Percentiles rank a stretch among this genome's conserved stretches.
These are phyloP conservation scores for Phytophthora pinifolia DNA, from an alignment of 352 stramenopile species.

Conservation along the genomic window DNA sequence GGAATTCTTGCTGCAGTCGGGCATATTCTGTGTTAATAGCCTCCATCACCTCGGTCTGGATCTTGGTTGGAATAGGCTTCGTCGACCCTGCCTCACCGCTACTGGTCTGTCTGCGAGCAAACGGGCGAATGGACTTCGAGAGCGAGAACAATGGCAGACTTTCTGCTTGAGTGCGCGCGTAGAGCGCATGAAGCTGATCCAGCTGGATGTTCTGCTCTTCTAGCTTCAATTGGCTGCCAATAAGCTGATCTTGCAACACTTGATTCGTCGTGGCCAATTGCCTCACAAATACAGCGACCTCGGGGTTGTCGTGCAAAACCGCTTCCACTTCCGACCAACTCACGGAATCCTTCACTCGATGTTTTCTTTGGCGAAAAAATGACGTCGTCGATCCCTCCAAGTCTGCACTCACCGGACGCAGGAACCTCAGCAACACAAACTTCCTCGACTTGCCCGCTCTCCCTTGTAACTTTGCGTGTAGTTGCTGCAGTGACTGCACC, in stretches of 20 bases:
- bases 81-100: constrained; percentile 5
- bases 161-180: constrained; percentile 45
- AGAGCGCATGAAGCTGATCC: constrained; percentile 62
- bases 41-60: constrained; percentile 53
- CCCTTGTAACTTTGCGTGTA: constrained; percentile 19
- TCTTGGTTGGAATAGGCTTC: constrained; percentile 26
- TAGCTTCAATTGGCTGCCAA: constrained; percentile 49
- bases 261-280: constrained; percentile 47
- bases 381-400: not conserved
- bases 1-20: constrained; percentile 43
- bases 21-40: constrained; percentile 44
- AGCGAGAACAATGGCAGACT: constrained; percentile 34
- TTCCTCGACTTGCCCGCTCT: constrained; percentile 15
- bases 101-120: constrained; percentile 23
- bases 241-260: constrained; percentile 47
- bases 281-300: constrained; percentile 40
- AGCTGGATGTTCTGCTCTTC: constrained; percentile 65
- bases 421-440: constrained; percentile 49
- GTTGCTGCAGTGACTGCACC: constrained; percentile 33
- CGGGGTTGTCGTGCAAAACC: constrained; percentile 19
- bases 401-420: constrained; percentile 13
- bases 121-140: constrained; percentile 40
- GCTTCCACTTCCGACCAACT: constrained; percentile 9
- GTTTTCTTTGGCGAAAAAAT: not conserved
- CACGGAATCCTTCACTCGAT: not conserved